These are phyloP conservation scores for Quercus lobata DNA, from an alignment of 331 rosid genomes.

Conservation along the genomic window DNA sequence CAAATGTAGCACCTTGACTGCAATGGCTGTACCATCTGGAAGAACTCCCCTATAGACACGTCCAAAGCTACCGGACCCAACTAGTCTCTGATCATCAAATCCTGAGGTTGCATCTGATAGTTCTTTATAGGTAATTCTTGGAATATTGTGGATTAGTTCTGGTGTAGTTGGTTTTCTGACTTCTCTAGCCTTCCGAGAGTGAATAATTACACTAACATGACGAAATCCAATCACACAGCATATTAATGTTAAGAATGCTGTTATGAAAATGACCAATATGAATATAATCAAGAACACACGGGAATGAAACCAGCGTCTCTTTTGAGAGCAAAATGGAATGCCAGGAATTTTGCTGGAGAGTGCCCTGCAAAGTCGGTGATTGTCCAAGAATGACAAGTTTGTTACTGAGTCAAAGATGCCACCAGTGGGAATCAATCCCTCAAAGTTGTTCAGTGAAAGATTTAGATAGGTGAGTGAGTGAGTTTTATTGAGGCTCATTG, in stretches of 20 bases:
- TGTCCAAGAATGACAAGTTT: constrained; percentile 41
- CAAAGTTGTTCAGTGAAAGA: constrained; percentile 53
- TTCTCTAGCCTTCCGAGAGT: constrained; percentile 14
- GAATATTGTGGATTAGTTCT: constrained; percentile 42
- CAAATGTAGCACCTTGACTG: constrained; percentile 56
- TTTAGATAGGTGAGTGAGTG: constrained; percentile 40
- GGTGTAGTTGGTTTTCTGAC: constrained; percentile 26
- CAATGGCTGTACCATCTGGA: constrained; percentile 46
- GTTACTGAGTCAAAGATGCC: constrained; percentile 50
- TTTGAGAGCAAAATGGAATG: constrained; percentile 26
- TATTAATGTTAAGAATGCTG: constrained; percentile 40
- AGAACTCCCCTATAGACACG: constrained; percentile 56
- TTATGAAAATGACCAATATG: constrained; percentile 29
- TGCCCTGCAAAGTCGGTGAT: constrained; percentile 45
- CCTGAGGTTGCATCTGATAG: constrained; percentile 60
- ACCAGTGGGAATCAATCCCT: constrained; percentile 56
- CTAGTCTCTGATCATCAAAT: constrained; percentile 46
- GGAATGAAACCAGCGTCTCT: constrained; percentile 24
- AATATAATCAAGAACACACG: constrained; percentile 31
- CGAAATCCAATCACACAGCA: constrained; percentile 42
- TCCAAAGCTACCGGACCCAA: constrained; percentile 67
- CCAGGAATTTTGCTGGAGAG: constrained; percentile 37
- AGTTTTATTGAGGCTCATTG: constrained; percentile 38
- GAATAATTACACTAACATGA: constrained; percentile 25
- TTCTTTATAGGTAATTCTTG: constrained; percentile 57